These are phyloP conservation scores for Microdochium nivale DNA, from an alignment of 2,329 filamentous ascomycete species.

Conservation along the genomic window DNA sequence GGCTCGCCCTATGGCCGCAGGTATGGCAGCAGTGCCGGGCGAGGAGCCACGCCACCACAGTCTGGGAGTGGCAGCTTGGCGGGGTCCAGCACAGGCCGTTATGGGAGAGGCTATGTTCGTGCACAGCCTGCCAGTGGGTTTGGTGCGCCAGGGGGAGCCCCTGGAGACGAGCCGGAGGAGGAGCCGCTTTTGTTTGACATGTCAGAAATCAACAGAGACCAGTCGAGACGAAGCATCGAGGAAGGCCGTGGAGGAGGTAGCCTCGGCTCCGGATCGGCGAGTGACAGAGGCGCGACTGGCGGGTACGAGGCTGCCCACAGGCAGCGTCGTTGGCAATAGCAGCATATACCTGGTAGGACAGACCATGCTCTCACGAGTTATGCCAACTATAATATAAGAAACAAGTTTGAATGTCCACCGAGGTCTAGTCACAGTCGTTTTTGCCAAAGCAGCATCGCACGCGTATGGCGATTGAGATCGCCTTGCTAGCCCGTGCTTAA, in stretches of 20 bases:
- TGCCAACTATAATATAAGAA: not conserved
- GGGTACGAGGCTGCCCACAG: conserved; percentile 25
- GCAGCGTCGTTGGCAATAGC: conserved; percentile 15
- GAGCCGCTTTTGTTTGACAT: conserved; percentile 66
- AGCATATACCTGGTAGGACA: not conserved
- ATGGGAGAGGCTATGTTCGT: conserved; percentile 24
- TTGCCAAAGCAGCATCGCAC: too few relatives aligned
- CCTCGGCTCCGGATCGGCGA: conserved; percentile 21
- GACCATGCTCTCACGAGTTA: not conserved
- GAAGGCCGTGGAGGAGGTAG: conserved; percentile 34
- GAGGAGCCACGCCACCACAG: conserved; percentile 20
- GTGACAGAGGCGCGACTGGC: conserved; percentile 18
- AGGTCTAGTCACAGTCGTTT: too few relatives aligned
- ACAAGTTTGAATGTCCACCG: not conserved
- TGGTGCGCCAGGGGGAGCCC: conserved; percentile 31
- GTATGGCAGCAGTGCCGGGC: conserved; percentile 28
- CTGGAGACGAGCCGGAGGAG: conserved; percentile 48
- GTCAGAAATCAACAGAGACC: conserved; percentile 55
- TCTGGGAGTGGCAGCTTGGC: conserved; percentile 22
- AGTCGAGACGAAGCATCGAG: conserved; percentile 49
- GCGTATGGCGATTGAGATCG: too few relatives aligned
- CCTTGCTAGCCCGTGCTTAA: too few relatives aligned
- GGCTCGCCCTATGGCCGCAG: conserved; percentile 38
- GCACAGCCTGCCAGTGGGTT: conserved; percentile 24
- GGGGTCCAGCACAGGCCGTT: conserved; percentile 19